Percentiles rank a stretch among this genome's conserved stretches.
These are phyloP conservation scores for Tolypocladium capitatum DNA, from an alignment of 2,329 filamentous ascomycete species.

Conservation along the genomic window DNA sequence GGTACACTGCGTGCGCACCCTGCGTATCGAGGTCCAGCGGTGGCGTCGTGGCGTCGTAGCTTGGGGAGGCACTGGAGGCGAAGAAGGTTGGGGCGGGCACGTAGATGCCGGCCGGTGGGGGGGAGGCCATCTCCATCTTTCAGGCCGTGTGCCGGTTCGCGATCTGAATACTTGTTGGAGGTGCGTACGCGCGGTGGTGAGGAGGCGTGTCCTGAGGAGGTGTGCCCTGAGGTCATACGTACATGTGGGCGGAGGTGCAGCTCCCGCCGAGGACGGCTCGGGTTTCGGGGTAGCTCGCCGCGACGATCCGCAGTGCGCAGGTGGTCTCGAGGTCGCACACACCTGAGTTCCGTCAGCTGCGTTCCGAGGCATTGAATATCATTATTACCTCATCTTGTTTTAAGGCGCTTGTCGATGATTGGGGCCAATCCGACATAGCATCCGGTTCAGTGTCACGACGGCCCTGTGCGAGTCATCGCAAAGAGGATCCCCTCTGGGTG, in stretches of 20 bases:
- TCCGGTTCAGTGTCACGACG: background rate
- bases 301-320: background rate
- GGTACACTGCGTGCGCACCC: slow-evolving; percentile 42
- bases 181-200: background rate
- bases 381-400: background rate
- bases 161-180: background rate
- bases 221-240: background rate
- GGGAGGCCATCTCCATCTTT: slow-evolving; percentile 11
- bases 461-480: background rate
- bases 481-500: no score
- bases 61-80: slow-evolving; percentile 25
- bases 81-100: slow-evolving; percentile 55
- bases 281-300: slow-evolving; percentile 3
- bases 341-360: background rate
- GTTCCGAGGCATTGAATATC: background rate
- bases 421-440: background rate
- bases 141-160: background rate
- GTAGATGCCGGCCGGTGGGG: slow-evolving; percentile 41
- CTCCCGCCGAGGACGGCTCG: slow-evolving; percentile 1
- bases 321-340: background rate
- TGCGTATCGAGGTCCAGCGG: slow-evolving; percentile 46
- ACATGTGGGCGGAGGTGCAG: background rate
- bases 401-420: no score
- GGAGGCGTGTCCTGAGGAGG: no score
- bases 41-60: slow-evolving; percentile 30